These are phyloP conservation scores for Suhomyces atakaporum DNA, from an alignment of 1,139 yeast species.

Conservation along the genomic window DNA sequence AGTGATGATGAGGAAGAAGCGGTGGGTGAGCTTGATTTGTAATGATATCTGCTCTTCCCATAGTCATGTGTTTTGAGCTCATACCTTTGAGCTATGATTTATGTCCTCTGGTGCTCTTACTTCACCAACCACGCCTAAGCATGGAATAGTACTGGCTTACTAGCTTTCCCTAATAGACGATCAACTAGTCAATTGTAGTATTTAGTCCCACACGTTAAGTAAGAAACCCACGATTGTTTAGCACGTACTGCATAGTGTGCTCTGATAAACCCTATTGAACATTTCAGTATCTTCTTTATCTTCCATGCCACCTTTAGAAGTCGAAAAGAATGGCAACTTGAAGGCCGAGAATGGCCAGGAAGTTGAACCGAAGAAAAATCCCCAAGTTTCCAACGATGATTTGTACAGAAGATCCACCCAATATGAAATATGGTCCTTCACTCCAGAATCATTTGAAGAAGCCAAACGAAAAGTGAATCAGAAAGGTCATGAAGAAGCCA, in stretches of 20 bases:
- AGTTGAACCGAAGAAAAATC: conserved; percentile 4
- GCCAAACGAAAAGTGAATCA: conserved; percentile 52
- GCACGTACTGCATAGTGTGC: conserved; percentile 2
- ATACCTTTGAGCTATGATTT: background rate
- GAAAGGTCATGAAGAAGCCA: conserved; percentile 49
- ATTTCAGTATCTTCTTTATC: too few species aligned
- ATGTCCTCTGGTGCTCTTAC: background rate
- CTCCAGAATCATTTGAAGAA: conserved; percentile 53
- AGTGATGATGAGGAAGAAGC: conserved; percentile 43
- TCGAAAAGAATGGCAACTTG: conserved; percentile 1
- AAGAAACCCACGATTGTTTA: background rate
- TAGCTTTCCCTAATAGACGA: conserved; percentile 4
- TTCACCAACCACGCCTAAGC: conserved; percentile 3
- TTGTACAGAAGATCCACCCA: conserved; percentile 85
- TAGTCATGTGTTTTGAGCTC: background rate
- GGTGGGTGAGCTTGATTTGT: conserved; percentile 14
- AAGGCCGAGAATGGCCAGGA: conserved; percentile 4
- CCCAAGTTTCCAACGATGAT: conserved; percentile 62
- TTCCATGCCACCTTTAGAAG: conserved; percentile 7
- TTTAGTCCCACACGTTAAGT: background rate
- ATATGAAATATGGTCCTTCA: conserved; percentile 82
- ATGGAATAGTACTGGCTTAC: conserved; percentile 9
- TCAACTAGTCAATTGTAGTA: background rate
- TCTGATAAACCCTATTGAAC: too few species aligned
- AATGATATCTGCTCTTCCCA: background rate